Evolutionary conservation across 148 eudicot species (phyloP), one percentile per base, ranked within the genome.

Genomic region (Cornus kousa): DNA sequence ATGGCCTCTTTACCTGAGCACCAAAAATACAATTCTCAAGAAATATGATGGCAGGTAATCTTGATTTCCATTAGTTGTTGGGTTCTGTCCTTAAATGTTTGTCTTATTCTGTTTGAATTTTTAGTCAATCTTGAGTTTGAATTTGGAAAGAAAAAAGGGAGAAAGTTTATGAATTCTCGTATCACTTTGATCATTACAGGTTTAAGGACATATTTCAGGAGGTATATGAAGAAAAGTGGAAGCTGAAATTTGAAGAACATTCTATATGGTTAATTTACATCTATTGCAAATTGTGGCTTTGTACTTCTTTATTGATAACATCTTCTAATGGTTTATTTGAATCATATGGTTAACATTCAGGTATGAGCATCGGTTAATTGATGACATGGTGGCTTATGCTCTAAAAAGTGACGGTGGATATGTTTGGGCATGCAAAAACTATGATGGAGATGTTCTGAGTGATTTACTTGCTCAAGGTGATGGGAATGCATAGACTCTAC

Each of bases 351-450:
- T 68, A 72, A 78, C 75, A 14, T 80, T 33, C 73, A 91, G 95
- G 95, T 91, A 89, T 83, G 95, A 91, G 82, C 95, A 91, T 84
- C 92, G 95, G 23, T 77, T 91, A 77, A 91, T 91, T 68, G 95
- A 91, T 87, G 95, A 91, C 86, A 91, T 91, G 95, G 95, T 91
- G 80, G 95, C 95, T 73, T 91, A 91, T 84, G 91, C 85, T 33
- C 6, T 91, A 68, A 91, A 91, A 80, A 91, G 92, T 81, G 91
- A 91, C 5, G 95, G 95, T 66, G 92, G 91, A 53, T 91, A 91
- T 85, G 92, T 91, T 74, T 91, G 95, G 95, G 95, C 95, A 37
- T 91, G 95, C 89, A 91, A 91, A 75, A 91, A 91, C 83, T 89
- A 91, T 70, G 95, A 91, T 73, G 95, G 95, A 78, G 95, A 91